phyloP scores from a whole-genome alignment of 148 eudicot species.

The Silene latifolia region DNA sequence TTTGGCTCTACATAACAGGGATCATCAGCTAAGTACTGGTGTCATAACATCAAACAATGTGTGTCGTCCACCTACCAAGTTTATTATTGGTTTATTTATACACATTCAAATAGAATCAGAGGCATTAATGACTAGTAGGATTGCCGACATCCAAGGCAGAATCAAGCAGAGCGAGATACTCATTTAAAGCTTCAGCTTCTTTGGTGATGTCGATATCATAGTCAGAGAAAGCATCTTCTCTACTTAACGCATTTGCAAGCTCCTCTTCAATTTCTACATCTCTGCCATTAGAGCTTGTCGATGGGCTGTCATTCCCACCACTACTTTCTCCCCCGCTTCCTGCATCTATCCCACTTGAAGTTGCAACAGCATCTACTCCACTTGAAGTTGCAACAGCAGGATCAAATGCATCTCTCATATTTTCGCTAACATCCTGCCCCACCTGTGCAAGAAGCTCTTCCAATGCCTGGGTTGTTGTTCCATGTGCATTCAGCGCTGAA shows the following conservation, averaged over 20 bases:
- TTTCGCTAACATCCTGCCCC: conserved; percentile 10
- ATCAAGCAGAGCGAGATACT: conserved; percentile 64
- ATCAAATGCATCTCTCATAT: conserved; percentile 11
- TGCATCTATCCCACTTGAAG: conserved; percentile 14
- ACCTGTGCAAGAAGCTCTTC: conserved; percentile 37
- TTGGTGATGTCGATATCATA: conserved; percentile 83
- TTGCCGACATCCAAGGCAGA: conserved; percentile 29
- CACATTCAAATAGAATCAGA: background rate
- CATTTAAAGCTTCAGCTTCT: conserved; percentile 88
- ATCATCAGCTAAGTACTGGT: background rate
- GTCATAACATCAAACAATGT: too few relatives aligned
- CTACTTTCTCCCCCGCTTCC: background rate
- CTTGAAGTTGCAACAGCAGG: conserved; percentile 9
- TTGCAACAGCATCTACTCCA: conserved; percentile 16
- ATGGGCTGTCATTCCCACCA: conserved; percentile 23
- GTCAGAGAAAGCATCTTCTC: conserved; percentile 65
- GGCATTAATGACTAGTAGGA: background rate
- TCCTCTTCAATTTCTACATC: conserved; percentile 83
- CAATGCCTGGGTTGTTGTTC: conserved; percentile 44
- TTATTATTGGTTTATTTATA: background rate
- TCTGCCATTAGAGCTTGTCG: conserved; percentile 27
- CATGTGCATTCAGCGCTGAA: conserved; percentile 42
- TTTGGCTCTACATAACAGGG: background rate
- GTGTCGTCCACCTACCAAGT: background rate
- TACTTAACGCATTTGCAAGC: conserved; percentile 46